Evolutionary conservation across 805 yeast species (phyloP), one percentile per base, ranked within the genome.

Genomic region (Metschnikowia cubensis): DNA sequence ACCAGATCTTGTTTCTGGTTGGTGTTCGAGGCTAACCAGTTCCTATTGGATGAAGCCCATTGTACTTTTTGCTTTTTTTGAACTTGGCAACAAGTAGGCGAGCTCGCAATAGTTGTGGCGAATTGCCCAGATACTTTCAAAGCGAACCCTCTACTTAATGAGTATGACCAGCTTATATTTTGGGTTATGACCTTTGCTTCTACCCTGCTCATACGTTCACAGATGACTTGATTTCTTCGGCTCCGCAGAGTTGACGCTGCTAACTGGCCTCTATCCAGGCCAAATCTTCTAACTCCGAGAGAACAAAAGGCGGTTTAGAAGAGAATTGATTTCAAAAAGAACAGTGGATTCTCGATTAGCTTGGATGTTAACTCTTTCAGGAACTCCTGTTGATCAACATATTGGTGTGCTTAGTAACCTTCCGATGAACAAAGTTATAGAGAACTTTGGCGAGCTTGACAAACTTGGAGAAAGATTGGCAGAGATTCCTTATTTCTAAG

Each of bases 161-260:
- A 67, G 57, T 3, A 21, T 62, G 2, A 75, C 67, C 7, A 82
- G 75, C n/a, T 70, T 8, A 89, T 72, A 49, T 83, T 80, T 15
- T 89, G 79, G 20, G 84, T 77, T 10, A 85, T 75, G 59, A 85
- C 84, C 52, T 82, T 83, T 47, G 86, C 92, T 6, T 82, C 81
- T 39, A 94, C 68, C 57, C 83, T 87, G 54, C 97, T 72, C 37
- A 87, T 71, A 3, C 87, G 65, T 52, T 91, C 97, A 49, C 97
- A 76, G 0, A 89, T 79, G 39, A 85, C 61, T 22, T 22, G 56
- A 51, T 39, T 49, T 54, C 34, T 53, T 40, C 4, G 61, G 61
- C 37, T 50, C 42, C 1, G 52, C 57, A 33, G 52, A 58, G 13
- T 51, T 29, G 21, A 49, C 10, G 34, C 45, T 25, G 31, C 53